A percentile compares a stretch with the other conserved stretches of the same genome.
Conservation (phyloP, 1,139 yeast species). For the Pneumocystis canis region DNA sequence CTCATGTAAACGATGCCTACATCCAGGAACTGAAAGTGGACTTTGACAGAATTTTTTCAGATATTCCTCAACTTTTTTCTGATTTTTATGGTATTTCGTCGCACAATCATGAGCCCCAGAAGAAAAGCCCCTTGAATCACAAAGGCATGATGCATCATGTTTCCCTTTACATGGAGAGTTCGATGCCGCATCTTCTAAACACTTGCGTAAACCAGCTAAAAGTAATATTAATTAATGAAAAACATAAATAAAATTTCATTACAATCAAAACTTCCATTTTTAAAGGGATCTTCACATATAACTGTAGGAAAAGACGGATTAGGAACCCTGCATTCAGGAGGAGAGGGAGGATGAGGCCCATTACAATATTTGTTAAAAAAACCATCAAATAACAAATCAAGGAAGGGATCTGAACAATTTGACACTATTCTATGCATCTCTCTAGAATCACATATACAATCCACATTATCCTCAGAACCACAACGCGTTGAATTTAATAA, state of each 20-base stretch:
- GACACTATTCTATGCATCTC: not conserved
- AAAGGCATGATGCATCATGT: not conserved
- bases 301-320: not conserved
- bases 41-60: not conserved
- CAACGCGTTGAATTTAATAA: not conserved
- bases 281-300: not conserved
- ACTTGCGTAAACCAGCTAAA: not conserved
- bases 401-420: not conserved
- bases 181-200: not conserved
- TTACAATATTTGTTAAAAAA: not conserved
- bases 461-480: not conserved
- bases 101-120: not conserved
- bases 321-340: not conserved
- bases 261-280: not conserved
- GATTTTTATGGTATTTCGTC: not conserved
- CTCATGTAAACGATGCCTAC: too few relatives aligned
- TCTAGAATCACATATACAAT: not conserved
- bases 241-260: not conserved
- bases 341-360: not conserved
- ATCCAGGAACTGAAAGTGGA: not conserved
- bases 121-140: not conserved
- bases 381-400: not conserved
- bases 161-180: not conserved
- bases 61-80: not conserved
- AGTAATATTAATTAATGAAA: not conserved